Conservation (phyloP, 129 eudicot genomes). For the Tagetes patula region DNA sequence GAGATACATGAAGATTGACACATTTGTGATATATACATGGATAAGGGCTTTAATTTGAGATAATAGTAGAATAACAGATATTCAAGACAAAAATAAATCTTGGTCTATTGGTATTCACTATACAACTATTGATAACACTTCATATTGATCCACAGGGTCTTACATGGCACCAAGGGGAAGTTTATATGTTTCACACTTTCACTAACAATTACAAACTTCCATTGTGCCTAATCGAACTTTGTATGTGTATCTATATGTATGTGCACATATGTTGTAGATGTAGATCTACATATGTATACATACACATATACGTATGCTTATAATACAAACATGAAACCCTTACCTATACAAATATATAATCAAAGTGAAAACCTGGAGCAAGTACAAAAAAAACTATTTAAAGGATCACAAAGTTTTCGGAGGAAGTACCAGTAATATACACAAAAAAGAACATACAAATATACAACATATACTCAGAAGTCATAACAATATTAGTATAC, state of each 20-base stretch:
- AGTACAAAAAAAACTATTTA: constrained; percentile 1
- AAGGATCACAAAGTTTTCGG: not conserved
- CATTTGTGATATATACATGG: not conserved
- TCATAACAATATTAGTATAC: not conserved
- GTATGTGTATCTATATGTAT: not conserved
- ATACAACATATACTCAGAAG: not conserved
- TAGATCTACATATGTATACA: not conserved
- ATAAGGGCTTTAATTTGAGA: not conserved
- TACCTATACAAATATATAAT: not conserved
- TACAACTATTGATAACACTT: constrained; percentile 1
- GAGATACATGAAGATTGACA: not conserved
- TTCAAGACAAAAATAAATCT: not conserved
- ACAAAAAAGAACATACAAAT: not conserved
- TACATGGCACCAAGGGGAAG: not conserved
- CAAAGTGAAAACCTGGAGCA: not conserved
- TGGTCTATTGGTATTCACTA: not conserved
- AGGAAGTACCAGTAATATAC: not conserved
- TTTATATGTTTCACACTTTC: constrained; percentile 10
- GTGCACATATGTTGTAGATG: not conserved
- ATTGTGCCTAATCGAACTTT: not conserved
- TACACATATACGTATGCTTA: not conserved
- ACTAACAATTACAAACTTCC: not conserved
- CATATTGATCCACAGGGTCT: not conserved
- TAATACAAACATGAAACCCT: not conserved
- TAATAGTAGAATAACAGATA: no score